These are phyloP conservation scores for Pichia nanzhaoensis DNA, from an alignment of 805 yeast genomes.

Conservation along the genomic window DNA sequence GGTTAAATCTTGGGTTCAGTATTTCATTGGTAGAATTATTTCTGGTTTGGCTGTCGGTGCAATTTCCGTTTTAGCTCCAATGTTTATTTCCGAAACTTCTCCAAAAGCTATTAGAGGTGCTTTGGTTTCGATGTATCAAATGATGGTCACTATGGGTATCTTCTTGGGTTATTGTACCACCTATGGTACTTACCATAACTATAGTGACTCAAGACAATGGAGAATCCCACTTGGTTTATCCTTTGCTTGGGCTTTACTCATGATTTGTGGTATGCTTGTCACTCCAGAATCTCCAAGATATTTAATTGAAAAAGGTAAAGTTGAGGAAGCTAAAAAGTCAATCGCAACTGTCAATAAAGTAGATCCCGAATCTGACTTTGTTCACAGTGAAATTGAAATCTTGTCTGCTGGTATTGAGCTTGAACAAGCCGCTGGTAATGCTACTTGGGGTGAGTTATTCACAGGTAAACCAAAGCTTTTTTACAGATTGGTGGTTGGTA, in stretches of 20 bases:
- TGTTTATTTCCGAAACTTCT: constrained; percentile 61
- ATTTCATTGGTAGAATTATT: constrained; percentile 54
- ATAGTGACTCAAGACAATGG: constrained; percentile 52
- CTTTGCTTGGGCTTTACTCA: constrained; percentile 46
- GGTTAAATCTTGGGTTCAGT: constrained; percentile 50
- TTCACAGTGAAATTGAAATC: constrained; percentile 45
- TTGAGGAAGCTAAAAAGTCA: constrained; percentile 49
- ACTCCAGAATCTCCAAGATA: constrained; percentile 71
- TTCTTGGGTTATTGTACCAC: constrained; percentile 64
- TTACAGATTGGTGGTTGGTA: constrained; percentile 50
- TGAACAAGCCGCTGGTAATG: constrained; percentile 56
- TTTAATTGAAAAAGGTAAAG: constrained; percentile 43
- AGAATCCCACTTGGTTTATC: constrained; percentile 53
- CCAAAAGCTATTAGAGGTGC: constrained; percentile 70
- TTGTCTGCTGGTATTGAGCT: constrained; percentile 57
- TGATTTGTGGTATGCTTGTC: constrained; percentile 44
- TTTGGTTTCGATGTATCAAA: constrained; percentile 61
- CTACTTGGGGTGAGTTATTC: constrained; percentile 57
- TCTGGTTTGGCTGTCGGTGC: constrained; percentile 53
- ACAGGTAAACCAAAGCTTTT: constrained; percentile 59
- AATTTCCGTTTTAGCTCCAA: constrained; percentile 45
- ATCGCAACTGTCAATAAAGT: constrained; percentile 55
- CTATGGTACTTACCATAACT: constrained; percentile 51
- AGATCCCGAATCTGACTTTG: constrained; percentile 45
- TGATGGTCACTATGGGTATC: constrained; percentile 65